Percentiles rank a stretch among this genome's conserved stretches.
Conservation (phyloP, 2,329 filamentous ascomycete species). For the Penicillium glabrum region DNA sequence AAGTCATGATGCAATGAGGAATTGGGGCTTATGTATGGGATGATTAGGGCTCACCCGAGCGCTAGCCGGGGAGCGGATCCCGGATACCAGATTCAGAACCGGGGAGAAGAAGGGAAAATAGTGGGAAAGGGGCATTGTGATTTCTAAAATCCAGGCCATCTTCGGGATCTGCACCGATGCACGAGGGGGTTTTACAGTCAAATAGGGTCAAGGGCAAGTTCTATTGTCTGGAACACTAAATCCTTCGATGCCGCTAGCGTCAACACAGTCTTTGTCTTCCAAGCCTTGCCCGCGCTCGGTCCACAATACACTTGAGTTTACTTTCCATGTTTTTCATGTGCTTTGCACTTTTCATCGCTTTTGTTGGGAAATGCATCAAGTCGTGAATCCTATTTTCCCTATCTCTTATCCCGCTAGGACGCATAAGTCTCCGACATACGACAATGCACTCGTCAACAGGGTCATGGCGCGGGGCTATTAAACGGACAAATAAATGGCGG, state of each 20-base stretch:
- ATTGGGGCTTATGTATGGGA: not conserved
- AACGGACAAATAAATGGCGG: not conserved
- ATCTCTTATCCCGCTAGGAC: not conserved
- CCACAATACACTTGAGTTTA: too few relatives aligned
- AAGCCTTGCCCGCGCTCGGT: too few relatives aligned
- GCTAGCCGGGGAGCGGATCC: not conserved
- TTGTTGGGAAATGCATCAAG: not conserved
- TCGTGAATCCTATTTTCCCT: too few relatives aligned
- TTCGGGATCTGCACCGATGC: not conserved
- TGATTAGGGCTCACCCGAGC: not conserved
- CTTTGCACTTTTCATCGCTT: too few relatives aligned
- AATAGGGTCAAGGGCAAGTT: too few relatives aligned
- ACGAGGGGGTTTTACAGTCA: not conserved
- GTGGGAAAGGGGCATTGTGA: not conserved
- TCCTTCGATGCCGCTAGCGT: slow-evolving; percentile 8
- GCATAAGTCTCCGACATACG: not conserved
- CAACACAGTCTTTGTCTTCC: not conserved
- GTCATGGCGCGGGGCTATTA: not conserved
- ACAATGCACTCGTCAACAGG: not conserved
- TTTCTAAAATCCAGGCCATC: not conserved
- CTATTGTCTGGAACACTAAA: slow-evolving; percentile 16
- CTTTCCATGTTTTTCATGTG: too few relatives aligned
- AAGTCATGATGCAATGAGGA: not conserved
- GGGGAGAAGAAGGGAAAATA: not conserved
- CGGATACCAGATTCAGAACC: not conserved